Evolutionary conservation across 2,329 filamentous ascomycete genomes (phyloP).

Genomic region (Fusarium subtropicale): DNA sequence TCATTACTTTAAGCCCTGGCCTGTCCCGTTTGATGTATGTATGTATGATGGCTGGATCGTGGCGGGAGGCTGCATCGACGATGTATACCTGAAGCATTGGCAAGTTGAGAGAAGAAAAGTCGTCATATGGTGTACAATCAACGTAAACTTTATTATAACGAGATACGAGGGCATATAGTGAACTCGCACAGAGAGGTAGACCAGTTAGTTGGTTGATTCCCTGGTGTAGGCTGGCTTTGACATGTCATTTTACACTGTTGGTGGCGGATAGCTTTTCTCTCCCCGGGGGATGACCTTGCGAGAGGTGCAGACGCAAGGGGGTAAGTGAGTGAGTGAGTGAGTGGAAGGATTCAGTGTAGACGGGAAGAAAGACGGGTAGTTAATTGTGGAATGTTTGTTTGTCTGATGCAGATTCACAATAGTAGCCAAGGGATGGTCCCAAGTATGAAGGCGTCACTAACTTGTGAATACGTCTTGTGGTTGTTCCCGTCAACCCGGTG

Average conservation of each 20-base stretch:
- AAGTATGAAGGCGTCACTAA: too few relatives aligned
- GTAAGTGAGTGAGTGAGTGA: not conserved
- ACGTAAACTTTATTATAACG: not conserved
- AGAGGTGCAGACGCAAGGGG: constrained; percentile 7
- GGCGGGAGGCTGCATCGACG: not conserved
- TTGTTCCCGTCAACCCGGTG: not conserved
- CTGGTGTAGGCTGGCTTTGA: not conserved
- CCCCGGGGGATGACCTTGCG: not conserved
- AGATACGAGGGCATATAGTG: not conserved
- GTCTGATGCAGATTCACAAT: not conserved
- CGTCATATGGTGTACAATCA: not conserved
- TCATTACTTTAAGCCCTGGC: too few relatives aligned
- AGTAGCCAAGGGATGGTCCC: not conserved
- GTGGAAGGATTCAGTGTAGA: not conserved
- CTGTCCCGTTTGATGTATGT: too few relatives aligned
- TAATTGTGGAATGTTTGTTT: not conserved
- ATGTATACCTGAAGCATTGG: not conserved
- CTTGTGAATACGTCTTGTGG: too few relatives aligned
- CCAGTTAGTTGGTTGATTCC: not conserved
- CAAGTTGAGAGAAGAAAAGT: not conserved
- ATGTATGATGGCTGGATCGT: constrained; percentile 12
- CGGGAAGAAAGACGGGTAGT: not conserved
- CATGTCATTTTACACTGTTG: not conserved
- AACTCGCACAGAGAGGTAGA: not conserved
- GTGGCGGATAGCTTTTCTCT: not conserved